Evolutionary conservation across 2,329 filamentous ascomycete species (phyloP).

Genomic region (Beauveria scarabaeidicola): DNA sequence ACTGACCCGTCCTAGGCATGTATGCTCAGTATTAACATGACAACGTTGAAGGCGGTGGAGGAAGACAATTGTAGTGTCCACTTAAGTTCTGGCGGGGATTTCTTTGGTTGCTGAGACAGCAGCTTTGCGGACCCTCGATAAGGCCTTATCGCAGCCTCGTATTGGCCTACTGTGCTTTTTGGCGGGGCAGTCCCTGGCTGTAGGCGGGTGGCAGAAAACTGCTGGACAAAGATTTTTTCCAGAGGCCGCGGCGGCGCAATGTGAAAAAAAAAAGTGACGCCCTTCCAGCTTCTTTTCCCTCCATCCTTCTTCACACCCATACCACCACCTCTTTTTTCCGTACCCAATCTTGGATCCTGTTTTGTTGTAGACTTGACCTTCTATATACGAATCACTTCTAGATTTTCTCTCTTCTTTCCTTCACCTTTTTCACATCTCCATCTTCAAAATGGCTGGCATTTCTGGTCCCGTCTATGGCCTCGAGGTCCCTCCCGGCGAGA

Average conservation of each 20-base stretch:
- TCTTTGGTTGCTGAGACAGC: constrained; percentile 13
- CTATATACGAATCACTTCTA: not conserved
- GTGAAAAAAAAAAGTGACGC: constrained; percentile 9
- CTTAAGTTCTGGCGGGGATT: not conserved
- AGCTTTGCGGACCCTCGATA: not conserved
- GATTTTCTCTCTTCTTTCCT: not conserved
- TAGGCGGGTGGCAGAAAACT: constrained; percentile 9
- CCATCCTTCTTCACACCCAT: constrained; percentile 1
- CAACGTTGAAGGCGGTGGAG: constrained; percentile 2
- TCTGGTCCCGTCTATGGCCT: constrained; percentile 85
- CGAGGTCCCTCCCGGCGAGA: constrained; percentile 76
- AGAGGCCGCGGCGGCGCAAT: not conserved
- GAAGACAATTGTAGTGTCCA: not conserved
- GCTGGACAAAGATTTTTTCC: constrained; percentile 7
- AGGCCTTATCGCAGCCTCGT: not conserved
- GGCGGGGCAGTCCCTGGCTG: not conserved
- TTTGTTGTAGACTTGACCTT: constrained; percentile 2
- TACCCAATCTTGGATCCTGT: not conserved
- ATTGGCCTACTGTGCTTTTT: not conserved
- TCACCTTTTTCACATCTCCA: constrained; percentile 10
- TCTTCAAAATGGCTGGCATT: constrained; percentile 44
- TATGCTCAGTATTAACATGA: no score
- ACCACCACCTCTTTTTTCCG: not conserved
- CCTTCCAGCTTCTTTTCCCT: constrained; percentile 2
- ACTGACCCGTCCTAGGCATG: not conserved